These are phyloP conservation scores for Zopfia rhizophila DNA, from an alignment of 2,329 filamentous ascomycete species.

Conservation along the genomic window DNA sequence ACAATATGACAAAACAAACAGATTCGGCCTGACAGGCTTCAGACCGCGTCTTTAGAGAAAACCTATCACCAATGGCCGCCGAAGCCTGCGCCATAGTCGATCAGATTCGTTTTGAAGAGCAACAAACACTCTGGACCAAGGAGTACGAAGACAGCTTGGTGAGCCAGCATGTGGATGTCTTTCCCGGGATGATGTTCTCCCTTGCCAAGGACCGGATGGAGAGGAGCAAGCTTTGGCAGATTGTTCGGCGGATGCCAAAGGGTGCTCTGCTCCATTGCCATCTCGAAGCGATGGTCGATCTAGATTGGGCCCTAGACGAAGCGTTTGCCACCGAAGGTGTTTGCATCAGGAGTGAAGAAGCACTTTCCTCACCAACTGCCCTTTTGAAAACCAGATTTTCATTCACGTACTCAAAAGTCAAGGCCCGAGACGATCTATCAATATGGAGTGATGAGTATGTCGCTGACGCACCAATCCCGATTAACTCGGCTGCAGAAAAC, in stretches of 20 bases:
- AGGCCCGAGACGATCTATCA: constrained; percentile 53
- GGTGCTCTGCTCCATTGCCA: constrained; percentile 88
- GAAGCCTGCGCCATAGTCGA: constrained; percentile 83
- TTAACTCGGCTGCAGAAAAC: constrained; percentile 71
- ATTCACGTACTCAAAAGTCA: constrained; percentile 65
- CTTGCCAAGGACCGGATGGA: constrained; percentile 89
- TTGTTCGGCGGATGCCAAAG: constrained; percentile 88
- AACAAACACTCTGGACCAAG: constrained; percentile 78
- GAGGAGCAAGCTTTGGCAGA: constrained; percentile 83
- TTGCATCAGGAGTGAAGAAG: constrained; percentile 70
- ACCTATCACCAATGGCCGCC: constrained; percentile 80
- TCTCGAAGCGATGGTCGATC: constrained; percentile 89
- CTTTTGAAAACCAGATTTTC: constrained; percentile 66
- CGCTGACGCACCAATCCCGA: constrained; percentile 66
- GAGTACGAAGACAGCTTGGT: constrained; percentile 76
- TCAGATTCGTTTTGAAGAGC: constrained; percentile 81
- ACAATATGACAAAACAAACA: background rate
- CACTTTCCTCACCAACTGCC: constrained; percentile 65
- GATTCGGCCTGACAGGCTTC: constrained; percentile 37
- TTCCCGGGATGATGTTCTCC: constrained; percentile 93
- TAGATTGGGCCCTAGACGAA: constrained; percentile 79
- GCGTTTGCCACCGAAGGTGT: constrained; percentile 78
- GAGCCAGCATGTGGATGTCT: constrained; percentile 71
- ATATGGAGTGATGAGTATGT: constrained; percentile 76
- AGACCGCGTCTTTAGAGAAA: constrained; percentile 77